Base-by-base conservation (phyloP, 176 grass and related monocot genomes). In the Alloteropsis semialata region DNA sequence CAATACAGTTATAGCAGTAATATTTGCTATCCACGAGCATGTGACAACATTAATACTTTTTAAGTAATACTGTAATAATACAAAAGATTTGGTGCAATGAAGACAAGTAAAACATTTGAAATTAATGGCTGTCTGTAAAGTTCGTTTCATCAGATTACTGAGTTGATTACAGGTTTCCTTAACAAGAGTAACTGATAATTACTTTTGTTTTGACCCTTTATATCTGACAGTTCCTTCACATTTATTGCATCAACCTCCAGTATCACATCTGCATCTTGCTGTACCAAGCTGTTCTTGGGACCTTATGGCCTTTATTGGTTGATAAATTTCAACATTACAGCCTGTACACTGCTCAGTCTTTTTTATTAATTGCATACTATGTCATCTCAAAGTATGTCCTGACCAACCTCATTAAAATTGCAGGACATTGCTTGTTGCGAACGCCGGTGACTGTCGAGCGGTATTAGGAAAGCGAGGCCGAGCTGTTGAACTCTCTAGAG, bases 361-460 rank as follows among this genome's bases (percentile, higher is more conserved):
- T 73, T 74, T 27, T 39, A 79, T 83, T 49, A 16, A 27, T 51
- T 58, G 42, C 76, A 22, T 70, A 67, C 77, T 69, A 74, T 79
- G 45, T 3, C 56, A 79, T 86, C 48, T 74, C 55, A 58, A 60
- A 44, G 43, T 83, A 32, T 90, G 37, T 27, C 39, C 84, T 79
- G 41, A 87, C 54, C 33, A 44, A 74, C 65, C 58, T 79, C 59
- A 49, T 83, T 86, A 69, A 64, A 86, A 90, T 83, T 85, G 61
- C 82, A 97, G 95, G 80, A 94, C 88, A 71, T 72, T 97, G 48
- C 86, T 94, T 74, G 84, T 97, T 69, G 92, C 95, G 13, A 97
- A 97, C 85, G 92, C 88, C 14, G 95, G 95, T 27, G 95, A 97
- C 53, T 97, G 95, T 80, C 85, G 95, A 77, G 95, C 95, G 4